Percentiles rank a stretch among this genome's conserved stretches.
Conservation (phyloP, 2,329 filamentous ascomycete species). For the Trichophyton schoenleinii region DNA sequence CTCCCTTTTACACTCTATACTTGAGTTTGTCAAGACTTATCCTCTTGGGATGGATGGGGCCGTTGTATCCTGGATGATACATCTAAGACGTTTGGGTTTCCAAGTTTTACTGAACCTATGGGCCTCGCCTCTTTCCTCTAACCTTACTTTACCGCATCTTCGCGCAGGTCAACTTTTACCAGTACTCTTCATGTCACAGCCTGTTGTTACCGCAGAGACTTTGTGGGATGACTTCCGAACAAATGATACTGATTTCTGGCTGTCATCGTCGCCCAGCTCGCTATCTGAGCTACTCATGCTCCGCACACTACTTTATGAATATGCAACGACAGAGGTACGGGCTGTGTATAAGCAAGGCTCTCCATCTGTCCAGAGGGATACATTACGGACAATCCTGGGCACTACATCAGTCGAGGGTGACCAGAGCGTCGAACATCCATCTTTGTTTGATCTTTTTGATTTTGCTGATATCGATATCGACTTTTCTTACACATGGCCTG, state of each 20-base stretch:
- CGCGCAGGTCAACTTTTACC: slow-evolving; percentile 70
- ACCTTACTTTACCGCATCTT: slow-evolving; percentile 64
- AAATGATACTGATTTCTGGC: slow-evolving; percentile 52
- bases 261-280: slow-evolving; percentile 53
- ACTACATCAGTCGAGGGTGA: slow-evolving; percentile 52
- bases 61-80: slow-evolving; percentile 56
- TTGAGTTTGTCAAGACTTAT: slow-evolving; percentile 58
- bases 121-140: slow-evolving; percentile 65
- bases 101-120: slow-evolving; percentile 70
- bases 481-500: slow-evolving; percentile 36
- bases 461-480: slow-evolving; percentile 59
- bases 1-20: slow-evolving; percentile 73
- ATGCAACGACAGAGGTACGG: slow-evolving; percentile 73
- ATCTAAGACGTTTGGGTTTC: slow-evolving; percentile 55
- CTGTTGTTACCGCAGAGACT: slow-evolving; percentile 55
- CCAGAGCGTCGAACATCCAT: slow-evolving; percentile 54
- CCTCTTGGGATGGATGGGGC: slow-evolving; percentile 49
- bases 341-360: slow-evolving; percentile 58
- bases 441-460: slow-evolving; percentile 86
- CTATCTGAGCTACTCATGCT: slow-evolving; percentile 67
- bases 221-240: slow-evolving; percentile 61
- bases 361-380: slow-evolving; percentile 55
- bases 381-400: slow-evolving; percentile 60
- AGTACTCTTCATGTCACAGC: slow-evolving; percentile 58
- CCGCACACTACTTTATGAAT: slow-evolving; percentile 68